Evolutionary conservation across 106 monocot species (phyloP), one percentile per base, ranked within the genome.

Genomic region (Platanthera zijinensis): DNA sequence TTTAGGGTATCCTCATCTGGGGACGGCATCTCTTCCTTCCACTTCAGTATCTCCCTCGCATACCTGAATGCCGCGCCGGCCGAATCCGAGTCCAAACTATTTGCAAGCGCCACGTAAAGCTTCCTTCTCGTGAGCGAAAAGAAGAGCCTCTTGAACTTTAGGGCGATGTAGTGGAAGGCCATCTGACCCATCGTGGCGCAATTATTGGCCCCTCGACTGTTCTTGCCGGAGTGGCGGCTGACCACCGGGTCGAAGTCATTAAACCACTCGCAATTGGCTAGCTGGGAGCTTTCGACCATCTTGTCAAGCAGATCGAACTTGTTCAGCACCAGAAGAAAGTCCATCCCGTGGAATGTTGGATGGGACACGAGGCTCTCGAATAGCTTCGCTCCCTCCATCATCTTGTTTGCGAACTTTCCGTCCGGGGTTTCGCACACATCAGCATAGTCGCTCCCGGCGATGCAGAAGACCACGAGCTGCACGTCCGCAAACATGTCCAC

Each of bases 401-500:
- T 97, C 81, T 85, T 97, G 84, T 97, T 97, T 9, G 75, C 32
- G 6, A 64, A 4, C 22, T 64, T 51, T 21, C 91, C 89, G 39
- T 79, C 76, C 25, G 75, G 69, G 66, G 85, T 87, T 69, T 91
- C 89, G 51, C 69, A 84, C 62, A 69, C 83, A 54, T 92, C 91
- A 76, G 88, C 80, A 25, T 99, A 99, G 74, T 94, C 91, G 69
- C 83, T 88, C 52, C 84, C 15, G 8, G 94, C 54, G 47, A 99
- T 79, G 52, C 89, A 92, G 78, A 92, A 99, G 28, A 99, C 72
- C 48, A 94, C 85, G n/a, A 99, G 75, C 50, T 86, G 81, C 14
- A 86, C 86, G 78, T 99, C 97, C 76, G 94, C 97, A 66, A 99
- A 99, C 91, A 94, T 94, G 69, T 90, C 91, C 45, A 99, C 75